Evolutionary conservation across 108 stramenopile genomes (phyloP).

Genomic region (Cyclotella choctawhatcheeana): DNA sequence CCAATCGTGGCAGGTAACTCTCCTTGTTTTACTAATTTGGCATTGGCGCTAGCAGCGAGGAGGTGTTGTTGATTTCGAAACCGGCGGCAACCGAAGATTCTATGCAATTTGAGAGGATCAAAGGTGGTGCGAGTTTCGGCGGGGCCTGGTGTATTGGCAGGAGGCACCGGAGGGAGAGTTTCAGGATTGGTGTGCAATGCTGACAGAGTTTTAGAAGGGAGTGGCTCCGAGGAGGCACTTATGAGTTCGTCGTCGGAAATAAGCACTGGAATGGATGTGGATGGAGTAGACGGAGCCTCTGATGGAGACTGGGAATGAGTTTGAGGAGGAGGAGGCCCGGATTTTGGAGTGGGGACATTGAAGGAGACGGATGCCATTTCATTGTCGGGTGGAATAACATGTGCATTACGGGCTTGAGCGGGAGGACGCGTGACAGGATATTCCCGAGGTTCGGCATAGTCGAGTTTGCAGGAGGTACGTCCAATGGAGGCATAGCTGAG

Average conservation of each 20-base stretch:
- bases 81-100: slow-evolving; percentile 14
- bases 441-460: slow-evolving; percentile 2
- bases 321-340: neutral
- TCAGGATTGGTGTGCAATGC: slow-evolving; percentile 8
- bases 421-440: neutral
- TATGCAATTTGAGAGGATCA: slow-evolving; percentile 13
- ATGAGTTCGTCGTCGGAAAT: neutral
- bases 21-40: slow-evolving; percentile 3
- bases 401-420: neutral
- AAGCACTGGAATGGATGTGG: neutral
- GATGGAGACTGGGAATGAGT: neutral
- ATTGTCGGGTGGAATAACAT: neutral
- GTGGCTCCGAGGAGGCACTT: neutral
- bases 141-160: neutral
- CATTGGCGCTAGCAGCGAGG: slow-evolving; percentile 3
- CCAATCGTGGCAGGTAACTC: slow-evolving; percentile 5
- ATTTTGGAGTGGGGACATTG: neutral
- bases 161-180: neutral
- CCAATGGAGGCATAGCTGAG: slow-evolving; percentile 4
- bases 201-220: neutral
- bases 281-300: neutral
- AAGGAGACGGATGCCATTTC: neutral
- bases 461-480: neutral
- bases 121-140: slow-evolving; percentile 12
- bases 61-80: slow-evolving; percentile 24